Evolutionary conservation across 768 basidiomycete species (phyloP), one percentile per base, ranked within the genome.

Genomic region (Mycena amicta): DNA sequence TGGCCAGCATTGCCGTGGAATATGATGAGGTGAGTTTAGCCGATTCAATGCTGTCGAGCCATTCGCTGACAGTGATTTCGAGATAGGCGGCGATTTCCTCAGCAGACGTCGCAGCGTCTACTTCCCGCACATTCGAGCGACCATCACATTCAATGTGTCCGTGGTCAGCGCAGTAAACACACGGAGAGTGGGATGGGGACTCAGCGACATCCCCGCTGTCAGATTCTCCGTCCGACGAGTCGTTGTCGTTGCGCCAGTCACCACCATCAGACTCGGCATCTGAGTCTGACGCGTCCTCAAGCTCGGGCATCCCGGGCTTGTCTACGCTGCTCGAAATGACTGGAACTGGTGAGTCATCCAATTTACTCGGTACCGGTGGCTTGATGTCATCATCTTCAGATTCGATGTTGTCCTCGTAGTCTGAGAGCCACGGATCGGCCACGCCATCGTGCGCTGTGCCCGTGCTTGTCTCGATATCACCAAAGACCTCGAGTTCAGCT

Each of bases 11-110:
- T 27, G 47, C 47, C 26, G 27, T 26, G 6, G 25, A 4, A 29
- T 26, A 49, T 20, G 47, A 49, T 23, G 47, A 49, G 47, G 47
- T 49, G n/a, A 49, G 47, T 28, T 5, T 66, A n/a, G 8, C 43
- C 3, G 52, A 52, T 26, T 66, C 63, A 5, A 68, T 68, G n/a
- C 27, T 49, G 12, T 49, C 47, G 47, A 49, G 26, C 47, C 47
- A 49, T 20, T 49, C 47, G 26, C 27, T 49, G 26, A 49, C 11
- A 5, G 26, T 49, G 47, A 49, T 49, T 49, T 49, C 47, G 13
- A 49, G 47, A 13, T 13, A 6, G 18, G 27, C 40, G 26, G 28
- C 20, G n/a, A 57, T 47, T 12, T 52, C 47, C 5, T 49, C 47
- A 8, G 5, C 47, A 6, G 23, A 20, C 22, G 39, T 25, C 30